Conservation (phyloP, 805 yeast species). For the Zygotorulaspora florentina region DNA sequence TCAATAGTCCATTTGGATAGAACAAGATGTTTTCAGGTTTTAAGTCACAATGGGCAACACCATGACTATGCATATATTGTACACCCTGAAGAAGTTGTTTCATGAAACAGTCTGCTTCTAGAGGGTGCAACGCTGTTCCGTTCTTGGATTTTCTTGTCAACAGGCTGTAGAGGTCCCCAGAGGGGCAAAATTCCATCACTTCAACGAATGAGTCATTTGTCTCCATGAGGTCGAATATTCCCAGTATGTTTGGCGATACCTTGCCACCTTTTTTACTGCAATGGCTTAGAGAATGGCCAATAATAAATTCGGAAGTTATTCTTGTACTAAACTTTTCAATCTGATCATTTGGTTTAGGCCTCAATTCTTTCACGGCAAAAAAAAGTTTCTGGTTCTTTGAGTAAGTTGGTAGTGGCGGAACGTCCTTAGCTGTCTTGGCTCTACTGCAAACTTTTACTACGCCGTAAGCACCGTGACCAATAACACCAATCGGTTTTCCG, state of each 20-base stretch:
- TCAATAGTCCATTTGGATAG: slow-evolving; percentile 59
- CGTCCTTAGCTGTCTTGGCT: slow-evolving; percentile 9
- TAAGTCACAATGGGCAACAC: slow-evolving; percentile 90
- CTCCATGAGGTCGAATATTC: slow-evolving; percentile 76
- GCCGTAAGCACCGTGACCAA: slow-evolving; percentile 96
- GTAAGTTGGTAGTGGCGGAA: slow-evolving; percentile 47
- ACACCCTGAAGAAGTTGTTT: slow-evolving; percentile 83
- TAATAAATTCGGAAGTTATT: slow-evolving; percentile 81
- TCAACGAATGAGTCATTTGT: slow-evolving; percentile 70
- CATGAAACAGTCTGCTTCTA: slow-evolving; percentile 84
- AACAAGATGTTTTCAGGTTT: slow-evolving; percentile 83
- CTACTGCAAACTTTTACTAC: slow-evolving; percentile 82
- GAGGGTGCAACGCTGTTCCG: slow-evolving; percentile 45
- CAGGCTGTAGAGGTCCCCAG: slow-evolving; percentile 65
- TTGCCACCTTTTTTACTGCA: slow-evolving; percentile 37
- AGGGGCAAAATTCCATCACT: slow-evolving; percentile 92
- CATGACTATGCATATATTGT: slow-evolving; percentile 81
- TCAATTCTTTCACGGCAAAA: slow-evolving; percentile 88
- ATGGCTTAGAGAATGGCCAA: slow-evolving; percentile 67
- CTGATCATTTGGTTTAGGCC: slow-evolving; percentile 73
- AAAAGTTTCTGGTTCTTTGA: slow-evolving; percentile 63
- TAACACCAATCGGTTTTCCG: slow-evolving; percentile 49
- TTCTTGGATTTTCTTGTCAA: slow-evolving; percentile 49
- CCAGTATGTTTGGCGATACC: slow-evolving; percentile 56
- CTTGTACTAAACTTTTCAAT: slow-evolving; percentile 89